phyloP scores from a whole-genome alignment of 768 basidiomycete genomes.

The Mycena filopes region DNA sequence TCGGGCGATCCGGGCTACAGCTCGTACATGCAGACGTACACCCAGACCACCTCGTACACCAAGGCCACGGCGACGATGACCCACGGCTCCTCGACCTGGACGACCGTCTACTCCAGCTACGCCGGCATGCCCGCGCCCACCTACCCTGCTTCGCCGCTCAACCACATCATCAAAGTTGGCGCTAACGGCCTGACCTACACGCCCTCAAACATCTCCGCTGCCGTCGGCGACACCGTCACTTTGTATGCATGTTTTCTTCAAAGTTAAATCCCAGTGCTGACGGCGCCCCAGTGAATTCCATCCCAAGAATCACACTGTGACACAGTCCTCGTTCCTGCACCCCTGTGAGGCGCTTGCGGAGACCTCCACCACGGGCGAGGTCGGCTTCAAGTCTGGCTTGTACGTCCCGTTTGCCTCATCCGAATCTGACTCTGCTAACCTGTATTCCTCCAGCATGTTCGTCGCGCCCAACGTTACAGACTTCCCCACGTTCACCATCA shows the following conservation, averaged over 20 bases:
- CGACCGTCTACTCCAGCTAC: conserved; percentile 41
- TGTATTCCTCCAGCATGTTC: conserved; percentile 41
- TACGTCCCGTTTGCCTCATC: conserved; percentile 7
- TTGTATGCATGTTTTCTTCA: conserved; percentile 14
- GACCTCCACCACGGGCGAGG: conserved; percentile 18
- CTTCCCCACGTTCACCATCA: conserved; percentile 55
- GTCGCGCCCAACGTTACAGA: conserved; percentile 40
- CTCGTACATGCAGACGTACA: conserved; percentile 31
- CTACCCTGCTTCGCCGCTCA: not conserved
- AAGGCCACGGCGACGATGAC: conserved; percentile 47
- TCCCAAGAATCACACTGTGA: conserved; percentile 44
- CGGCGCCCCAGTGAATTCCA: conserved; percentile 19
- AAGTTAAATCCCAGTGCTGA: not conserved
- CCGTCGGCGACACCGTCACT: conserved; percentile 34
- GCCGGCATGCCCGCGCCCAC: conserved; percentile 14
- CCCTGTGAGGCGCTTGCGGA: conserved; percentile 37
- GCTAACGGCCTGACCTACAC: conserved; percentile 27
- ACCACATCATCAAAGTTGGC: conserved; percentile 32
- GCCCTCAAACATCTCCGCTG: conserved; percentile 32
- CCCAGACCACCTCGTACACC: conserved; percentile 34
- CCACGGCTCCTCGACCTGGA: conserved; percentile 32
- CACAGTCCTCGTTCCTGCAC: conserved; percentile 41
- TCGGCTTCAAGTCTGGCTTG: conserved; percentile 45
- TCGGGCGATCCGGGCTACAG: too few species aligned
- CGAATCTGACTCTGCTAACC: not conserved